Percentiles rank a stretch among this genome's conserved stretches.
Evolutionary conservation across 83 land plant genomes (phyloP).

Genomic region (Thuja plicata): DNA sequence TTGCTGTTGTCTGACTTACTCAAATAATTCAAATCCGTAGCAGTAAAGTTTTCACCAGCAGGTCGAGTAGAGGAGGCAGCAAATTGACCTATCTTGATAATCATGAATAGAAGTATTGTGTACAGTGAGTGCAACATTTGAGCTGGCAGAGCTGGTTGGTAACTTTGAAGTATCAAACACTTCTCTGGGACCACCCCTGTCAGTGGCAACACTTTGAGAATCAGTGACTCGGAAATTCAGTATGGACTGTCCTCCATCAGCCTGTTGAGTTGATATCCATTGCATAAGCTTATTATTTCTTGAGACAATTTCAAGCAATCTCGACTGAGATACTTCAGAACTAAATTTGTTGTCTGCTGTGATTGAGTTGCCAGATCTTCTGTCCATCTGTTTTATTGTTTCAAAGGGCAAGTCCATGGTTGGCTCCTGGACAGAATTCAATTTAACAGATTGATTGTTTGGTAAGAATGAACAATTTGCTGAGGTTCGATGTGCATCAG

Average conservation of each 20-base stretch:
- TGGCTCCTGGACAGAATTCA: background rate
- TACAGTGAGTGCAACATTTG: constrained; percentile 27
- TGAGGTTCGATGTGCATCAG: background rate
- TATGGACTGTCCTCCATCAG: constrained; percentile 13
- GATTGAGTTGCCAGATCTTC: background rate
- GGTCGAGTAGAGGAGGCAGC: background rate
- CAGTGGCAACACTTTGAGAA: constrained; percentile 20
- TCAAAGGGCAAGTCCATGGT: background rate
- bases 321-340: constrained; percentile 14
- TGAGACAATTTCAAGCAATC: constrained; percentile 10
- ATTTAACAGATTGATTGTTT: background rate
- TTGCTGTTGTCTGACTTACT: background rate
- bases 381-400: background rate
- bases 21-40: background rate
- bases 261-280: constrained; percentile 14
- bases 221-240: constrained; percentile 22
- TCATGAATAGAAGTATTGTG: constrained; percentile 28
- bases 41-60: background rate
- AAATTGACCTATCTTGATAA: background rate
- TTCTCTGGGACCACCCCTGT: constrained; percentile 28
- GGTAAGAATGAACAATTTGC: constrained; percentile 7
- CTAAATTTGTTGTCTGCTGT: constrained; percentile 10
- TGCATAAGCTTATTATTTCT: constrained; percentile 8
- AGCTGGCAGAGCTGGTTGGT: constrained; percentile 20
- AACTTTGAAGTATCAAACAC: constrained; percentile 21